Evolutionary conservation across 2,329 filamentous ascomycete genomes (phyloP).

Genomic region (Exophiala sp.): DNA sequence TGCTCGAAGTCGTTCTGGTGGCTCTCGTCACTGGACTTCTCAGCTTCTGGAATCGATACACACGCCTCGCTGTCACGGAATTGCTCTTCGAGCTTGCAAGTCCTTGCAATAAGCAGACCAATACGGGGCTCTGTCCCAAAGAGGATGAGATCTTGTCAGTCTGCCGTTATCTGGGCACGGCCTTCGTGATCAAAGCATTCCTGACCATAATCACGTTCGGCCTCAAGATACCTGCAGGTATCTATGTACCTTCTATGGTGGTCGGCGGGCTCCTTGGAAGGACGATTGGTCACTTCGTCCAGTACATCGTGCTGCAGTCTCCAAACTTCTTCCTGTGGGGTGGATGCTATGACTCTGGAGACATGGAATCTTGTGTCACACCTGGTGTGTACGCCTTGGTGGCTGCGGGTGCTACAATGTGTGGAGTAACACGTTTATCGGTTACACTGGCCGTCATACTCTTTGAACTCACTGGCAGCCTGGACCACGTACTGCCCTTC

Average conservation of each 20-base stretch:
- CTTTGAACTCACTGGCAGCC: slow-evolving; percentile 90
- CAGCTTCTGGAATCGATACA: slow-evolving; percentile 91
- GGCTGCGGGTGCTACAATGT: slow-evolving; percentile 95
- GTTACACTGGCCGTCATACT: slow-evolving; percentile 93
- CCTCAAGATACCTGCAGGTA: slow-evolving; percentile 92
- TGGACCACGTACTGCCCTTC: slow-evolving; percentile 93
- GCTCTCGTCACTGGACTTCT: slow-evolving; percentile 77
- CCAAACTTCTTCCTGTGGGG: slow-evolving; percentile 71
- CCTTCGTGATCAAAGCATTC: slow-evolving; percentile 85
- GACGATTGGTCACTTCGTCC: slow-evolving; percentile 78
- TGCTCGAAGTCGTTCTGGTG: slow-evolving; percentile 85
- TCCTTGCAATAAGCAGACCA: slow-evolving; percentile 70
- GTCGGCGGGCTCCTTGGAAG: slow-evolving; percentile 89
- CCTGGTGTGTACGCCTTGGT: slow-evolving; percentile 96
- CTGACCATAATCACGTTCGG: slow-evolving; percentile 90
- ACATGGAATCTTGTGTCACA: slow-evolving; percentile 80
- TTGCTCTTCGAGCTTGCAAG: slow-evolving; percentile 85
- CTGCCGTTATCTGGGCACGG: slow-evolving; percentile 66
- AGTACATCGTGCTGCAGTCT: slow-evolving; percentile 73
- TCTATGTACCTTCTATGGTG: slow-evolving; percentile 98
- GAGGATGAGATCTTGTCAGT: slow-evolving; percentile 75
- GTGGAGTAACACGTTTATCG: slow-evolving; percentile 87
- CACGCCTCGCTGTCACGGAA: slow-evolving; percentile 84
- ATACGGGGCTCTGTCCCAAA: slow-evolving; percentile 76
- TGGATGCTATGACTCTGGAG: slow-evolving; percentile 55